Evolutionary conservation across 2,329 filamentous ascomycete genomes (phyloP), one percentile per base, ranked within the genome.

Genomic region (Aureobasidium melanogenum): DNA sequence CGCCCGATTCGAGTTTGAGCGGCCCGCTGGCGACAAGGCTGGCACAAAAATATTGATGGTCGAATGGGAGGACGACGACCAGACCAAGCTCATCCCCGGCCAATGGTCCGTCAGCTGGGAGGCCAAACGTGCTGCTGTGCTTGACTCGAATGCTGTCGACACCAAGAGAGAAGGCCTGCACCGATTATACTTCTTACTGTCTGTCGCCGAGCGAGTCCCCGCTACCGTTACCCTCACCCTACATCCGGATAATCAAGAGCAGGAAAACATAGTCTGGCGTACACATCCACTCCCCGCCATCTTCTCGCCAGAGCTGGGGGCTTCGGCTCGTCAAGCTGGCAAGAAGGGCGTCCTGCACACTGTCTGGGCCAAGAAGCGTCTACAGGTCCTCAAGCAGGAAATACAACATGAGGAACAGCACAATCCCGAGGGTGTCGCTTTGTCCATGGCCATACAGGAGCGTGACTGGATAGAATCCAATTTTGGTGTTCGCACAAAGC

Each of bases 11-110:
- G 91, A 96, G 72, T 95, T 96, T 71, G 88, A 92, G 74, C 80
- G 84, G 0, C 87, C 86, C 71, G 88, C 85, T 54, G 89, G 90
- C 68, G 87, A 91, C 66, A 89, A 89, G 88, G 64, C 94, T 93
- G 91, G 91, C 43, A 95, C 90, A 64, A 96, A 96, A 77, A 87
- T 96, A 65, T 78, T 96, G 67, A 94, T 96, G 90, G 87, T 96
- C 41, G 91, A 96, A 73, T 96, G 91, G 91, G 85, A 89, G 71
- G 84, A 87, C 57, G 81, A 82, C 66, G 76, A 80, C 63, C 73
- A 76, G 44, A 79, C 76, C 2, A 74, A 77, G 56, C 74, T 74
- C 12, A 65, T 79, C 17, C 70, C 69, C 0, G 82, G 80, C 2
- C 81, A 81, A 63, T 96, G 91, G 91, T 83, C 88, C 62, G 86